Evolutionary conservation across 257 asterid species (phyloP), one percentile per base, ranked within the genome.

Genomic region (Solanum pennellii): DNA sequence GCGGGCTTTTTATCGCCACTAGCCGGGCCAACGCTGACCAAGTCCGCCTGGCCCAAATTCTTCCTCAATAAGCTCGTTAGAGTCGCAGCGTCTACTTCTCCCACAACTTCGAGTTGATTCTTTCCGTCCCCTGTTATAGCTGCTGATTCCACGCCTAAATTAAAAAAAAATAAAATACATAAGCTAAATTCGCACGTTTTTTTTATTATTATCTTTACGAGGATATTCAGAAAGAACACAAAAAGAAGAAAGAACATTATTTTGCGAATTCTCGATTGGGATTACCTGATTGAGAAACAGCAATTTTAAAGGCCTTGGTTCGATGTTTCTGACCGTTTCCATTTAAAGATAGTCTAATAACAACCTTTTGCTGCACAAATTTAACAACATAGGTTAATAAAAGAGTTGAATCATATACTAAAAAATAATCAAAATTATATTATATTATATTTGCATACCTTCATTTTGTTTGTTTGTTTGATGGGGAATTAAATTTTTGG

Each of bases 111-210:
- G 31, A 85, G 23, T 74, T 42, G 87, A 5, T 74, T 74, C 71
- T 85, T 85, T 2, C 35, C 87, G 6, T 80, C 42, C 44, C 85
- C 85, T n/a, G 39, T 47, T 25, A 68, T 29, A 16, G 69, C 21
- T 42, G 87, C 87, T 9, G 87, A 85, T 25, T 66, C 87, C 42
- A 85, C 87, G 20, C 87, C 87, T 85, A 23, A 27, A 37, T 52
- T 14, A 9, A 29, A 85, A 76, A 13, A 47, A 49, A 12, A 49
- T 0, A 42, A 12, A 76, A 25, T 56, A 5, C 37, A 41, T n/a
- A 11, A 15, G 37, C 0, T 5, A 68, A 68, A 27, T 13, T 27
- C 5, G 23, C 3, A 68, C 0, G 9, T 6, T 52, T 52, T 25
- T 66, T 25, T 31, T 5, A 15, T 16, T 15, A 14, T 3, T 27